Evolutionary conservation across 164 flowering plant species (phyloP), one percentile per base, ranked within the genome.

Genomic region (Magnolia changhungtana): DNA sequence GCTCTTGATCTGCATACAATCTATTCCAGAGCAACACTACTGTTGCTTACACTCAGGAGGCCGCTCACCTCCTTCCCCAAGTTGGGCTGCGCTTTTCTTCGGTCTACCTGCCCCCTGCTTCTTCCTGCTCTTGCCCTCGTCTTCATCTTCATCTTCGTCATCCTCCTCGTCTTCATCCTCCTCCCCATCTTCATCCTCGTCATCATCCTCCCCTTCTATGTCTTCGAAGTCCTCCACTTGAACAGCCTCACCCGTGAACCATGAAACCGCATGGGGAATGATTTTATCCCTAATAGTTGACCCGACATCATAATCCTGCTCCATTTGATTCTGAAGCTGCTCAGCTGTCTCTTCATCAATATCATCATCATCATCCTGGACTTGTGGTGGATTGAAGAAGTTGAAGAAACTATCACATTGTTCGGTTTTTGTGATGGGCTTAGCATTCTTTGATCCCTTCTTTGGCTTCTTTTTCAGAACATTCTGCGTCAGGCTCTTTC

Each of bases 241-340:
- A 19, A 82, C 88, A 72, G 96, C 98, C 83, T 92, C 96, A 16
- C 96, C 94, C 4, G 95, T 92, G 77, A 87, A 91, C 96, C 95
- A 93, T 21, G 91, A 93, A 4, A 90, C 96, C 45, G 96, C 96
- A 87, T 90, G 96, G 13, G 96, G 96, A 31, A 92, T 90, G 31
- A 93, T 89, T 80, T 93, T 93, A 78, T 93, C 98, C 37, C 96
- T 85, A 65, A 92, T 87, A 10, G 96, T 88, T 2, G 94, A 88
- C n/a, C 88, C 88, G 68, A 84, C 74, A 50, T 84, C 88, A 81
- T 82, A 86, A 74, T 86, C 86, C 69, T 82, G 85, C 74, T 86
- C 88, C 85, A 86, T 84, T 74, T 78, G 80, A 78, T 82, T 84
- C 71, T 86, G 86, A 72, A 84, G 86, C 55, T 82, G 75, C 69